Percentiles rank a stretch among this genome's conserved stretches.
Conservation (phyloP, 495 filamentous ascomycete genomes). For the Gamarada debralockiae region DNA sequence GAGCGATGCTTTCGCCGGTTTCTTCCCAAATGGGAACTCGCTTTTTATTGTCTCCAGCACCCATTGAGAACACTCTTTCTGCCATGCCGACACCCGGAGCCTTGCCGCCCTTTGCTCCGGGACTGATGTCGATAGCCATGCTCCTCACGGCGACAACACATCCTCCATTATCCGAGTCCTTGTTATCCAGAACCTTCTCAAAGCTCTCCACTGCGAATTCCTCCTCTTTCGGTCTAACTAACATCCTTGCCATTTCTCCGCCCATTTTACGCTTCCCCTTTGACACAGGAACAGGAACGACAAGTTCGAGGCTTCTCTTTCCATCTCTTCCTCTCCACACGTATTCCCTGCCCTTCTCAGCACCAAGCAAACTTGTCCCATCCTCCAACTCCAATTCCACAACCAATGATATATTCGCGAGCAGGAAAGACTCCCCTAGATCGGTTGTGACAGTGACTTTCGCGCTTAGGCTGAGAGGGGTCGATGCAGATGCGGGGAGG, state of each 20-base stretch:
- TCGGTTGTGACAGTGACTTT: constrained; percentile 86
- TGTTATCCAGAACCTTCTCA: constrained; percentile 44
- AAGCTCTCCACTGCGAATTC: constrained; percentile 31
- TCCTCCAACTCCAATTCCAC: constrained; percentile 20
- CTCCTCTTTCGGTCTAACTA: constrained; percentile 14
- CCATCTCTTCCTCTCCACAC: constrained; percentile 41
- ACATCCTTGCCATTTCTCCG: constrained; percentile 9
- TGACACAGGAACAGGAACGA: not conserved
- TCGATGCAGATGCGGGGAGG: constrained; percentile 6
- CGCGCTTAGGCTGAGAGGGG: constrained; percentile 26
- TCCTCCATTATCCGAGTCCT: constrained; percentile 7
- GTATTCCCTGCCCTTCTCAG: constrained; percentile 34
- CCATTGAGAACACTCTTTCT: constrained; percentile 12
- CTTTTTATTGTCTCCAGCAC: not conserved
- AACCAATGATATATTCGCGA: constrained; percentile 53
- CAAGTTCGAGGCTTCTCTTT: constrained; percentile 22
- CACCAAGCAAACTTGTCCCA: constrained; percentile 44
- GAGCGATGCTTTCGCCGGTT: constrained; percentile 89
- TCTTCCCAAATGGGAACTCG: constrained; percentile 68
- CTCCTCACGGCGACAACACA: constrained; percentile 18
- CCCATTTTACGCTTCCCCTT: not conserved
- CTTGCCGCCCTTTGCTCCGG: not conserved
- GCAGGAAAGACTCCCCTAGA: constrained; percentile 81
- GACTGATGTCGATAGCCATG: constrained; percentile 10
- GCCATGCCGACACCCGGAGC: constrained; percentile 4